A percentile compares a stretch with the other conserved stretches of the same genome.
These are phyloP conservation scores for Crithidia acanthocephali DNA, from an alignment of 208 protist species.

Conservation along the genomic window DNA sequence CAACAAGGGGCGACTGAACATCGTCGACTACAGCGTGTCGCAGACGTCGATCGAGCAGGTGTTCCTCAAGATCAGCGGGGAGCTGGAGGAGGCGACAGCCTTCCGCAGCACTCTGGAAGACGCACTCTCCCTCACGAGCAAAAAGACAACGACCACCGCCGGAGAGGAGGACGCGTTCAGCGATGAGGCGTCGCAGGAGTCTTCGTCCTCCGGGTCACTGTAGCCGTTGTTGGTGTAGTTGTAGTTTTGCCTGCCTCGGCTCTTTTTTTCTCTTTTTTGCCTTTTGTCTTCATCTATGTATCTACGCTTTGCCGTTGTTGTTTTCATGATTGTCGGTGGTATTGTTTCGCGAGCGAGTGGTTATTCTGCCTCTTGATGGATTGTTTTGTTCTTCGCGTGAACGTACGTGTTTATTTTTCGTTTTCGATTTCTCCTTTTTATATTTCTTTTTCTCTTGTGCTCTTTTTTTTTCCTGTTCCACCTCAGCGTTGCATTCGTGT, in stretches of 20 bases:
- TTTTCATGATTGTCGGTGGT: neutral
- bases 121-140: conserved; percentile 37
- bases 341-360: neutral
- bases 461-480: conserved; percentile 4
- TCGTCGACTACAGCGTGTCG: conserved; percentile 74
- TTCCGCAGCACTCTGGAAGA: conserved; percentile 24
- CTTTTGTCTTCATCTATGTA: neutral
- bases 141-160: conserved; percentile 61
- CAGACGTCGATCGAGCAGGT: conserved; percentile 86
- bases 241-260: neutral
- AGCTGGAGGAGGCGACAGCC: conserved; percentile 31
- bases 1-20: conserved; percentile 28
- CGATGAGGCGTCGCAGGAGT: neutral
- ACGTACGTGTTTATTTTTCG: too few relatives aligned
- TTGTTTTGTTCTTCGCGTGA: neutral
- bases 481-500: neutral
- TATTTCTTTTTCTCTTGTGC: conserved; percentile 1
- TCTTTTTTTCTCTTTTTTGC: neutral
- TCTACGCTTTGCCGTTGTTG: neutral
- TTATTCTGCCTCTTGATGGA: neutral
- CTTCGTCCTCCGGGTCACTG: neutral
- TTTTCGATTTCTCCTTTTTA: neutral
- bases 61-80: conserved; percentile 35
- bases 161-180: conserved; percentile 10
- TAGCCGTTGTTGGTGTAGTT: neutral